These are phyloP conservation scores for Pleurotus djamor DNA, from an alignment of 768 basidiomycete genomes.

Conservation along the genomic window DNA sequence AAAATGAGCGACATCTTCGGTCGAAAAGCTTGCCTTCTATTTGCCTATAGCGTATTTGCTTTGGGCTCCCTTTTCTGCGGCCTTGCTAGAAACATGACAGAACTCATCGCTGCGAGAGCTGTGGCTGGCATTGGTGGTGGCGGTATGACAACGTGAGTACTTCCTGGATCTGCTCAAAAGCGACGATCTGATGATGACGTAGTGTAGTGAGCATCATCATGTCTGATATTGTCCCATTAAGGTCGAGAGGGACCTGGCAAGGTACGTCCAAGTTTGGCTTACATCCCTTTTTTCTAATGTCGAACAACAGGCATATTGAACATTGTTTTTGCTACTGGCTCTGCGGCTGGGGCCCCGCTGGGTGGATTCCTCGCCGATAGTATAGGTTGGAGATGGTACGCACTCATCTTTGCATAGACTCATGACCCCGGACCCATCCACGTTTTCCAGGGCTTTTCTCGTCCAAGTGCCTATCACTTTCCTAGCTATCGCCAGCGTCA, in stretches of 20 bases:
- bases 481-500: constrained; percentile 52
- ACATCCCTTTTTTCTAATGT: background rate
- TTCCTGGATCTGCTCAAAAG: too few relatives aligned
- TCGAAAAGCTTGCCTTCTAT: constrained; percentile 53
- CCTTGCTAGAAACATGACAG: constrained; percentile 48
- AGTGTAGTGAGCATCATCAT: constrained; percentile 65
- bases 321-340: constrained; percentile 57
- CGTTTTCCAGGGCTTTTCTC: constrained; percentile 45
- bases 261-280: constrained; percentile 25
- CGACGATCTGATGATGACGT: background rate
- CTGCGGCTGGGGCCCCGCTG: constrained; percentile 57
- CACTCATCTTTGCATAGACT: background rate
- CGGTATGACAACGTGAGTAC: constrained; percentile 58
- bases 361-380: constrained; percentile 63
- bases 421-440: background rate
- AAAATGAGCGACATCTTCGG: constrained; percentile 69
- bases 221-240: constrained; percentile 62
- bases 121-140: constrained; percentile 61
- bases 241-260: constrained; percentile 70
- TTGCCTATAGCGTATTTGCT: constrained; percentile 52
- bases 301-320: constrained; percentile 46
- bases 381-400: constrained; percentile 67
- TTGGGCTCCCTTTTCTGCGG: constrained; percentile 55
- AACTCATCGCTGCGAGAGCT: constrained; percentile 51
- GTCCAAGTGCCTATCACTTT: constrained; percentile 57